phyloP scores from a whole-genome alignment of 805 yeast species.

The Scheffersomyces ergatensis region DNA sequence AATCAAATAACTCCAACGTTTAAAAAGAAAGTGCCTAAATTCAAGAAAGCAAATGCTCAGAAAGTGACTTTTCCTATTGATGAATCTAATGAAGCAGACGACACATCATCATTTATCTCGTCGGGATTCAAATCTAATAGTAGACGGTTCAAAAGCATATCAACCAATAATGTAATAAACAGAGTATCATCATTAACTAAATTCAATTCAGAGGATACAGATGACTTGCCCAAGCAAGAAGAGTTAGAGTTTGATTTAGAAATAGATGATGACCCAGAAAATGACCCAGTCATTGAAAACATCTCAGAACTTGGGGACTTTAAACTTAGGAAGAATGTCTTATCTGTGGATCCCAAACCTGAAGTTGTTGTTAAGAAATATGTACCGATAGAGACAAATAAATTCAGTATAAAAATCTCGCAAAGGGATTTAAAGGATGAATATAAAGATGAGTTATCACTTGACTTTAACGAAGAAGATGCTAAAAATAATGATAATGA shows the following conservation, averaged over 20 bases:
- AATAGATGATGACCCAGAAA: conserved; percentile 9
- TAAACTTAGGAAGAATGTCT: neutral
- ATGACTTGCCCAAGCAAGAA: neutral
- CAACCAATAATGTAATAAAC: neutral
- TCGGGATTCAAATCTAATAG: too few species aligned
- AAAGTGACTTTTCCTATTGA: conserved; percentile 12
- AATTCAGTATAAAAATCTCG: neutral
- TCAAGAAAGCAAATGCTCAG: conserved; percentile 3
- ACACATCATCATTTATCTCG: neutral
- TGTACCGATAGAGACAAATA: conserved; percentile 7
- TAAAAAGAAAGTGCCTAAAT: conserved; percentile 6
- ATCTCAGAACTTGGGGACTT: conserved; percentile 2
- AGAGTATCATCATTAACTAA: too few species aligned
- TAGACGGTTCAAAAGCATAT: too few species aligned
- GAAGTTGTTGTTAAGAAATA: conserved; percentile 3
- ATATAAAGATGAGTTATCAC: conserved; percentile 6
- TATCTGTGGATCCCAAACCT: neutral
- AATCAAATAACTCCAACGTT: conserved; percentile 7
- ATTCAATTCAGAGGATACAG: neutral
- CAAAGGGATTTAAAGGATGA: conserved; percentile 3
- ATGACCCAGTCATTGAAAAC: conserved; percentile 15
- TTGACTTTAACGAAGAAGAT: neutral
- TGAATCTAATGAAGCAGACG: conserved; percentile 12
- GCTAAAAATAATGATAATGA: conserved; percentile 6
- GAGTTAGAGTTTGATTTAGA: conserved; percentile 6